These are phyloP conservation scores for Naumovozyma castellii DNA, from an alignment of 805 yeast genomes.

Conservation along the genomic window DNA sequence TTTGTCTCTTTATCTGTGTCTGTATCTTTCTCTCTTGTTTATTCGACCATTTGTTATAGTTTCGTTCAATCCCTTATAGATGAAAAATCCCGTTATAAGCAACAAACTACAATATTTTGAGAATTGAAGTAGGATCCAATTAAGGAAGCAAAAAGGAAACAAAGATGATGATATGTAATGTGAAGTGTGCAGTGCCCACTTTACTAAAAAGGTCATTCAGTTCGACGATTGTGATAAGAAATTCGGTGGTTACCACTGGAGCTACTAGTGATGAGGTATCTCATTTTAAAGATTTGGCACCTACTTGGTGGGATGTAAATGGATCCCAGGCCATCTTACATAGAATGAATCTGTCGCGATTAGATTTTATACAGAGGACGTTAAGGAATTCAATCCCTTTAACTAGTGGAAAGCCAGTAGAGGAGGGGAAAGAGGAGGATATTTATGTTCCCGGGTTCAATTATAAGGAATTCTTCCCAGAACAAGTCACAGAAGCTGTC, in stretches of 20 bases:
- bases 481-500: slow-evolving; percentile 39
- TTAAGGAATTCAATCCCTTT: slow-evolving; percentile 30
- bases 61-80: too few species aligned
- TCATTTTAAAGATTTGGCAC: slow-evolving; percentile 80
- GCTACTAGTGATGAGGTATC: slow-evolving; percentile 48
- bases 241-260: too few species aligned
- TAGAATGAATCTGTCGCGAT: slow-evolving; percentile 31
- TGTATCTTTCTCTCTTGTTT: not conserved
- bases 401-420: slow-evolving; percentile 8
- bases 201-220: too few species aligned
- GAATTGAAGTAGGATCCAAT: too few species aligned
- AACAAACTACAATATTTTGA: too few species aligned
- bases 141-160: too few species aligned
- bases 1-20: too few species aligned
- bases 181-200: too few species aligned
- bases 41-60: too few species aligned
- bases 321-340: slow-evolving; percentile 89
- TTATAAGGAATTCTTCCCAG: slow-evolving; percentile 52
- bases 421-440: slow-evolving; percentile 15
- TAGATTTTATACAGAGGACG: slow-evolving; percentile 73
- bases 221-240: too few species aligned
- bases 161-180: too few species aligned
- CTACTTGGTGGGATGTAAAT: slow-evolving; percentile 96
- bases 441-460: slow-evolving; percentile 74
- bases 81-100: too few species aligned